Evolutionary conservation across 768 basidiomycete species (phyloP).

Genomic region (Auricularia cornea): DNA sequence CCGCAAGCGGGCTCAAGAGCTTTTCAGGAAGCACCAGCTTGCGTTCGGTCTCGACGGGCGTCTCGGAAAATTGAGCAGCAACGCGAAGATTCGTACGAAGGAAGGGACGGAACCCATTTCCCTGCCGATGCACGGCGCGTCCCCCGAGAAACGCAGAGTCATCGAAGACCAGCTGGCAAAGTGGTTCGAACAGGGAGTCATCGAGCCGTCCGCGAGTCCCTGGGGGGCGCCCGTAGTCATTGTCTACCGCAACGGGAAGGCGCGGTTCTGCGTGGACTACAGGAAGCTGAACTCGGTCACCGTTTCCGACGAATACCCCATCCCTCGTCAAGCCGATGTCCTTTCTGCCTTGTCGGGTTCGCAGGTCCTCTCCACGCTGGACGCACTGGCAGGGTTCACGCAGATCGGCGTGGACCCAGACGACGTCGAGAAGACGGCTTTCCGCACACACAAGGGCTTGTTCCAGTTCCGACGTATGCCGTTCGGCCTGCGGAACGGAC

Average conservation of each 20-base stretch:
- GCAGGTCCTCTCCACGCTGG: too few relatives aligned
- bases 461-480: too few relatives aligned
- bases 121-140: too few relatives aligned
- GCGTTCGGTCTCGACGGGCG: slow-evolving; percentile 26
- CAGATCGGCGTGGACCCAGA: too few relatives aligned
- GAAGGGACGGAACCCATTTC: slow-evolving; percentile 15
- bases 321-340: slow-evolving; percentile 19
- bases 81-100: slow-evolving; percentile 19
- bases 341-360: too few relatives aligned
- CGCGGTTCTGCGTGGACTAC: too few relatives aligned
- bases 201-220: slow-evolving; percentile 33
- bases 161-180: slow-evolving; percentile 22
- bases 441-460: too few relatives aligned
- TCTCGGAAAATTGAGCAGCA: slow-evolving; percentile 18
- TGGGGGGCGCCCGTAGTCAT: slow-evolving; percentile 30
- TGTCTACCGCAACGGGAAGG: slow-evolving; percentile 17
- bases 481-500: slow-evolving; percentile 18
- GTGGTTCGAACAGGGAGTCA: slow-evolving; percentile 29
- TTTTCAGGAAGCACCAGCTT: slow-evolving; percentile 9
- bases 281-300: slow-evolving; percentile 20
- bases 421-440: too few relatives aligned
- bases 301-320: slow-evolving; percentile 22
- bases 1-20: slow-evolving; percentile 7
- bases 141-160: slow-evolving; percentile 15
- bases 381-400: too few relatives aligned